Base-by-base conservation (phyloP, 148 eudicot genomes). In the Polygonum maritimum region DNA sequence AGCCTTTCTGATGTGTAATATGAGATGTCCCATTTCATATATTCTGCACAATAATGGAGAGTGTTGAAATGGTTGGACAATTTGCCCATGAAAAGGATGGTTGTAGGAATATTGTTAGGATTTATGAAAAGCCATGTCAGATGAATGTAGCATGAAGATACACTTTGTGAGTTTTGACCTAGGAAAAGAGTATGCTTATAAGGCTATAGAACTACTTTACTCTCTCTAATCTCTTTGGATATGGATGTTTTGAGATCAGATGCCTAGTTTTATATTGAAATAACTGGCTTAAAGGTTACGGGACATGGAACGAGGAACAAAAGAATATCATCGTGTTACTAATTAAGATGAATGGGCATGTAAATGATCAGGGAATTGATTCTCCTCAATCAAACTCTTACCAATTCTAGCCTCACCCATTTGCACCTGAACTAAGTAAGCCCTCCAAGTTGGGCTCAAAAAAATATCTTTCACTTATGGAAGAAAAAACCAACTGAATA, bases 311-410 rank as follows among this genome's bases (percentile, higher is more conserved):
- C 62, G 31, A 16, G 55, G 18, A 49, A 13, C 18, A 49, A 49
- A 3, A 13, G 55, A 57, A 54, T 54, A 54, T 54, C 9, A 9
- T n/a, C n/a, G 58, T 26, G 31, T 26, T 26, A 26, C 31, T 26
- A 26, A 26, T 26, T 26, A 26, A 26, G 31, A 26, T 26, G 31
- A 26, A 26, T 26, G 31, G 31, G 80, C 80, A 81, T 77, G 79
- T 54, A 54, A 54, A 18, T 71, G 35, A 26, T 26, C 31, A 16
- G 67, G 75, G 86, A 87, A 81, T 74, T 67, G 78, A 83, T 87
- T 87, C 87, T 76, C 39, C 36, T 16, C 33, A 72, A 31, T 60
- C 69, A 31, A 26, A 31, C 36, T 73, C 19, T 26, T 41, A 58
- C 49, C 49, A 48, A 21, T 79, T 76, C 57, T 22, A 67, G 67